Evolutionary conservation across 2,329 filamentous ascomycete genomes (phyloP).

Genomic region (Microsporum canis): DNA sequence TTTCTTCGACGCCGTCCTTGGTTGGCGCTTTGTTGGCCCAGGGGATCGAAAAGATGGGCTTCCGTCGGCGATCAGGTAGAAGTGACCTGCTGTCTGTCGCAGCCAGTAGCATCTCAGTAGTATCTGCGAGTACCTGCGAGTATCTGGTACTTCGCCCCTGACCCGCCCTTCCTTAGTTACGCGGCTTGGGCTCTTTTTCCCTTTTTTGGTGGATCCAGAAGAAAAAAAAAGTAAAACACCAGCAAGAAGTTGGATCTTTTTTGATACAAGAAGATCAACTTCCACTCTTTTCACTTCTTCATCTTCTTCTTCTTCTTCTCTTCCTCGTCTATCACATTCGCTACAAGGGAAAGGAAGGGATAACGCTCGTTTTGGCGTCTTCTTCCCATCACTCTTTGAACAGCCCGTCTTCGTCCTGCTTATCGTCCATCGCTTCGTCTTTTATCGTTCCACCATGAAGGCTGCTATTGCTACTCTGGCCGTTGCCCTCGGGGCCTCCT

Average conservation of each 20-base stretch:
- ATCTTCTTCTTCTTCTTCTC: not conserved
- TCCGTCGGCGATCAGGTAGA: not conserved
- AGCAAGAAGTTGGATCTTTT: not conserved
- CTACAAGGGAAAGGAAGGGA: not conserved
- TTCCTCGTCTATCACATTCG: not conserved
- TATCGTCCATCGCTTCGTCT: constrained; percentile 8
- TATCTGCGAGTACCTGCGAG: too few relatives aligned
- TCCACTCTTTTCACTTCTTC: not conserved
- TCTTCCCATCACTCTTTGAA: constrained; percentile 6
- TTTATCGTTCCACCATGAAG: constrained; percentile 39
- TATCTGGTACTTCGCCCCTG: not conserved
- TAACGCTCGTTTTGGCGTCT: constrained; percentile 3
- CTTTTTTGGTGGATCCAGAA: not conserved
- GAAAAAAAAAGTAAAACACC: not conserved
- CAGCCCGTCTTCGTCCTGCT: constrained; percentile 10
- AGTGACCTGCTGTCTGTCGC: not conserved
- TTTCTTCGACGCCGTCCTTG: not conserved
- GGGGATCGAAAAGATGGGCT: not conserved
- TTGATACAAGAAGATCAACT: not conserved
- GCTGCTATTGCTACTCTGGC: constrained; percentile 36
- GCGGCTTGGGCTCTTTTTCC: not conserved
- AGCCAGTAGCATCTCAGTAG: not conserved
- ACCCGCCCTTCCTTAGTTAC: not conserved
- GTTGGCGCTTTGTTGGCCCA: not conserved
- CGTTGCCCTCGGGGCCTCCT: constrained; percentile 37